Conservation (phyloP, 2,329 filamentous ascomycete species). For the Emydomyces testavorans region DNA sequence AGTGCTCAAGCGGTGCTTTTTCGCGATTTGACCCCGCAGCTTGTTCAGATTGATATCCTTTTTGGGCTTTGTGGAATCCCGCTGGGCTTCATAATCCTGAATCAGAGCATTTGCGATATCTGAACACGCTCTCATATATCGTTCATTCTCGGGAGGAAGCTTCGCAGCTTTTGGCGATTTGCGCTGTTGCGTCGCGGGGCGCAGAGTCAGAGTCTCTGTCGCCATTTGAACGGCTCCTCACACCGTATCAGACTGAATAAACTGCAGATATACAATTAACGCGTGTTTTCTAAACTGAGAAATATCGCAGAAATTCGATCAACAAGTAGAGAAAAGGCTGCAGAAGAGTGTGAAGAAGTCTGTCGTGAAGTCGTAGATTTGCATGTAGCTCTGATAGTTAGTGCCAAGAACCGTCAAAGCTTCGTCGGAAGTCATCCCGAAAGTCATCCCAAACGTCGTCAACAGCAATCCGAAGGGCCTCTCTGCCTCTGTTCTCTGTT, state of each 20-base stretch:
- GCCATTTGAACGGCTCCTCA: constrained; percentile 39
- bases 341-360: neutral
- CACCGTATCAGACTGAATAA: neutral
- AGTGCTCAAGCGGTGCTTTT: constrained; percentile 79
- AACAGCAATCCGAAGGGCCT: neutral
- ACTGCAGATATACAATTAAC: neutral
- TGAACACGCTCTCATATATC: constrained; percentile 85
- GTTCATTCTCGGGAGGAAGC: constrained; percentile 82
- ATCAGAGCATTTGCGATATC: constrained; percentile 91
- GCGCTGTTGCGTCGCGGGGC: constrained; percentile 41
- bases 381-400: no score
- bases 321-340: neutral
- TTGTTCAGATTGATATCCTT: constrained; percentile 90
- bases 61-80: constrained; percentile 58
- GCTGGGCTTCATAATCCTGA: constrained; percentile 77
- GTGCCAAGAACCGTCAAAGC: constrained; percentile 6
- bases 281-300: neutral
- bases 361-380: neutral
- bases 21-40: constrained; percentile 73
- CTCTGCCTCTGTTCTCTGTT: constrained; percentile 12
- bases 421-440: constrained; percentile 1
- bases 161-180: constrained; percentile 56
- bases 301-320: neutral
- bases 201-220: constrained; percentile 49
- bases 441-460: constrained; percentile 5